Evolutionary conservation across 176 grass and related monocot genomes (phyloP), one percentile per base, ranked within the genome.

Genomic region (Bromus sterilis): DNA sequence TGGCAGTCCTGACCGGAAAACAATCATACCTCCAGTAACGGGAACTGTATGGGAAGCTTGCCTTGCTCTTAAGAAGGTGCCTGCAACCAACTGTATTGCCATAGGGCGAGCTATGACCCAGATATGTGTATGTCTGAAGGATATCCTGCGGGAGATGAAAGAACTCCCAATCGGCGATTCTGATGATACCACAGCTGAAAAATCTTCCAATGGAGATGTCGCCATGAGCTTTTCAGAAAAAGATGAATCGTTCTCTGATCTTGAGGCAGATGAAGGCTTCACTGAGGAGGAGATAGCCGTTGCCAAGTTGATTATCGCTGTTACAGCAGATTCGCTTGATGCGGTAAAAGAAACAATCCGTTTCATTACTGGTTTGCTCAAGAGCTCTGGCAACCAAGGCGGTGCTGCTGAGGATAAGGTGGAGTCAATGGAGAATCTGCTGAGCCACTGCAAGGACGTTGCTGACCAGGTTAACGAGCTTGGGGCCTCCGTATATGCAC

Each of bases 1-100:
- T 78, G 20, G 10, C 2, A 85, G 58, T 51, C 61, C 81, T 80
- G 66, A 89, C 20, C 78, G 83, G 53, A 95, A 69, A 86, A 79
- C 59, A 73, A 83, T 14, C 41, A 75, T 99, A 80, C 93, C 89
- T 36, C 89, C 82, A 68, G 82, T 95, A 10, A 63, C 90, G 31
- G 89, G 96, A 75, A 72, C 85, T 73, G 91, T 96, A 60, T 93
- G 93, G 93, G 96, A 99, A 80, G 93, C 93, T 25, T 96, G 97
- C 66, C 79, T 65, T 90, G 87, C 90, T 60, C 87, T 99, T 55
- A 96, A 93, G 74, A 99, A 93, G 87, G 86, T 82, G 34, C 93
- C 97, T 42, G 85, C 87, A 6, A 90, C 74, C 35, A 99, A 99
- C 73, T 92, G 80, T 80, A 85, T 61, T 15, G 91, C 93, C 57